Conservation (phyloP, 441 rosid genomes). For the Gossypium lobatum region DNA sequence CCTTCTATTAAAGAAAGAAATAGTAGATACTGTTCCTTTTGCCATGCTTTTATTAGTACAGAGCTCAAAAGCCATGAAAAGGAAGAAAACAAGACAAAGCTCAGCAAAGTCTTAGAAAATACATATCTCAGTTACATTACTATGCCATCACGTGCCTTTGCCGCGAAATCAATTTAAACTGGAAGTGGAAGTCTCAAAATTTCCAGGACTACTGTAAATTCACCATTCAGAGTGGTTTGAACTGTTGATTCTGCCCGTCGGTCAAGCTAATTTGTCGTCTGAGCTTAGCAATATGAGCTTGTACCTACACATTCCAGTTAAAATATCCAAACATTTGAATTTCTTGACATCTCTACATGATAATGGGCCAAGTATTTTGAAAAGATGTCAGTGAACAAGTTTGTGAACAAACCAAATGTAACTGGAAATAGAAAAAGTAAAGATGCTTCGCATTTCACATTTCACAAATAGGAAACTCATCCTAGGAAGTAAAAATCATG, state of each 20-base stretch:
- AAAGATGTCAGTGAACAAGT: neutral
- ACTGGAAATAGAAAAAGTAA: neutral
- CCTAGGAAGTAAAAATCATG: neutral
- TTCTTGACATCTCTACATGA: neutral
- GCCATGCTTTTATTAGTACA: constrained; percentile 15
- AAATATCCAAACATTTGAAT: constrained; percentile 19
- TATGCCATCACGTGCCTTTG: constrained; percentile 18
- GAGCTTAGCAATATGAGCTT: constrained; percentile 56
- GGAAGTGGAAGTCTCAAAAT: constrained; percentile 17
- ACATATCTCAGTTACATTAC: constrained; percentile 23
- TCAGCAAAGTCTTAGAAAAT: constrained; percentile 16
- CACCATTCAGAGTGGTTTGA: constrained; percentile 36
- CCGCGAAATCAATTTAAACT: constrained; percentile 18
- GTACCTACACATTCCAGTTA: constrained; percentile 34
- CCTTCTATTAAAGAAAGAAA: neutral
- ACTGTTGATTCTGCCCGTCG: constrained; percentile 57
- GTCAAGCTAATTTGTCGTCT: constrained; percentile 46
- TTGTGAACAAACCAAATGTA: neutral
- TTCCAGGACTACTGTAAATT: constrained; percentile 10
- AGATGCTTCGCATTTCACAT: neutral
- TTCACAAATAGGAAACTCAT: neutral
- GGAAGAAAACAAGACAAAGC: constrained; percentile 8
- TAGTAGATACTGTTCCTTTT: neutral
- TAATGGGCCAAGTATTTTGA: neutral
- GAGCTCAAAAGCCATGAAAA: neutral